Evolutionary conservation across 192 early-diverging fungal genomes (phyloP).

Genomic region (Entomortierella lignicola): DNA sequence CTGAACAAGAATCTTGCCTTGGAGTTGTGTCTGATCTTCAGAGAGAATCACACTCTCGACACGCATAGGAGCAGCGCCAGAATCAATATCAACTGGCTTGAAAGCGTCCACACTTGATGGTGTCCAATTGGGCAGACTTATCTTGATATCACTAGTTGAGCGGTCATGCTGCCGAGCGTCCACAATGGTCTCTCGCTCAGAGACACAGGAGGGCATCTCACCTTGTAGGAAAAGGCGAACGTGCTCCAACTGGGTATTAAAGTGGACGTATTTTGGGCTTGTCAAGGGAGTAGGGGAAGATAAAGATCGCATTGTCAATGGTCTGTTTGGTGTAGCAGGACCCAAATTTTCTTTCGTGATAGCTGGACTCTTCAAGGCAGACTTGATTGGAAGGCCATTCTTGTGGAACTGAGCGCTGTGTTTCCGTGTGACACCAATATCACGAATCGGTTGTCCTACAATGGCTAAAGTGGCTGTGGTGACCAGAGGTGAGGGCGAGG

Average conservation of each 20-base stretch:
- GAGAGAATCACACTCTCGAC: slow-evolving; percentile 67
- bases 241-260: slow-evolving; percentile 74
- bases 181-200: slow-evolving; percentile 39
- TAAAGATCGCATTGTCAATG: slow-evolving; percentile 23
- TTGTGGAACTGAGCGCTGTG: slow-evolving; percentile 35
- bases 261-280: slow-evolving; percentile 72
- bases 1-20: slow-evolving; percentile 79
- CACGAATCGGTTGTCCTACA: background rate
- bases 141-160: slow-evolving; percentile 28
- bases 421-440: background rate
- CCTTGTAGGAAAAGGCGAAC: slow-evolving; percentile 77
- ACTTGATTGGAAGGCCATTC: slow-evolving; percentile 48
- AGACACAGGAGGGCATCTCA: slow-evolving; percentile 68
- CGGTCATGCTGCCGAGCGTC: slow-evolving; percentile 26
- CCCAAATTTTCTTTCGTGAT: background rate
- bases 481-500: background rate
- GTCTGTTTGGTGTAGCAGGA: slow-evolving; percentile 8
- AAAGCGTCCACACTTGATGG: slow-evolving; percentile 18
- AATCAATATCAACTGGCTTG: slow-evolving; percentile 54
- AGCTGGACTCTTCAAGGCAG: slow-evolving; percentile 37
- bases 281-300: slow-evolving; percentile 57
- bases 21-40: slow-evolving; percentile 64
- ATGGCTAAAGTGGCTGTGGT: background rate
- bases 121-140: slow-evolving; percentile 53
- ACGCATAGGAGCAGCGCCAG: slow-evolving; percentile 22